Evolutionary conservation across 495 filamentous ascomycete genomes (phyloP).

Genomic region (Xylaria scruposa): DNA sequence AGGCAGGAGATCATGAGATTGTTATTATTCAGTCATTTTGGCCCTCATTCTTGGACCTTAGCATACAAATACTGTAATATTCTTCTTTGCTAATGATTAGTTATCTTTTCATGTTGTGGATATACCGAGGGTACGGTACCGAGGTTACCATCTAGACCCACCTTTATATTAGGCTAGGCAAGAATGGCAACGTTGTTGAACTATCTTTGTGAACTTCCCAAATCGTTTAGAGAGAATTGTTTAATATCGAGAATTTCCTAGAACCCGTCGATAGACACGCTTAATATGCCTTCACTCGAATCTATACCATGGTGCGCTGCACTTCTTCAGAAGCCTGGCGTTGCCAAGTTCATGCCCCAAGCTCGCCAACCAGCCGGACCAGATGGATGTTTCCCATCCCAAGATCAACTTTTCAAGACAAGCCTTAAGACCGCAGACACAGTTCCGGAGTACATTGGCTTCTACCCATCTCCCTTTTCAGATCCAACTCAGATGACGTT

Average conservation of each 20-base stretch:
- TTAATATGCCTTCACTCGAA: slow-evolving; percentile 7
- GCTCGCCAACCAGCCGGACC: background rate
- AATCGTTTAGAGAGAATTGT: background rate
- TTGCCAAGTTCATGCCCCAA: background rate
- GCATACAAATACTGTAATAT: too few relatives aligned
- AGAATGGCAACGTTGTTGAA: background rate
- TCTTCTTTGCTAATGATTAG: too few relatives aligned
- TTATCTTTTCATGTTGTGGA: too few relatives aligned
- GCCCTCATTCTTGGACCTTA: too few relatives aligned
- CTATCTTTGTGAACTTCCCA: background rate
- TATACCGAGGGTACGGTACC: background rate
- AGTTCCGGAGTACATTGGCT: slow-evolving; percentile 16
- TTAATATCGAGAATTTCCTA: background rate
- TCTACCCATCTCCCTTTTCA: slow-evolving; percentile 22
- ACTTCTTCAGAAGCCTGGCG: slow-evolving; percentile 3
- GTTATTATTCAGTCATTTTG: too few relatives aligned
- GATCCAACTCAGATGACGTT: background rate
- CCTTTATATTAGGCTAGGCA: background rate
- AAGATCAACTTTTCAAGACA: slow-evolving; percentile 25
- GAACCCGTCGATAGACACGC: background rate
- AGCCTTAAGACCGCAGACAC: slow-evolving; percentile 5
- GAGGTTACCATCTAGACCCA: background rate
- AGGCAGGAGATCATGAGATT: too few relatives aligned
- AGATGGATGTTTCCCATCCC: background rate
- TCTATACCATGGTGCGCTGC: slow-evolving; percentile 11